phyloP scores from a whole-genome alignment of 306 rosid genomes.

The Myrica gale region DNA sequence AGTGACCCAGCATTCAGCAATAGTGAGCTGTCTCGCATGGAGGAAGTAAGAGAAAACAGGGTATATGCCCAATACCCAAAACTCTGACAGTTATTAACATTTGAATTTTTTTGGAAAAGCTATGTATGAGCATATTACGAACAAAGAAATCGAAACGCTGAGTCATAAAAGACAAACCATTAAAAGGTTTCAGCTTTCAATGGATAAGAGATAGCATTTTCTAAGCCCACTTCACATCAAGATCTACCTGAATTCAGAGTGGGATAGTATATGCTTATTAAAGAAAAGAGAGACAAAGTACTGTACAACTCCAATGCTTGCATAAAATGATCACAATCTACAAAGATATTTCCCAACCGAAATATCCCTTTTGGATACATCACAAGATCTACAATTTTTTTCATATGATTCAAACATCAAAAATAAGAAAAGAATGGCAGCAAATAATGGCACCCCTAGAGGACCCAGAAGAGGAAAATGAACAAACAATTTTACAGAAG shows the following conservation, averaged over 20 bases:
- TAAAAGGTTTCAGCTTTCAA: not conserved
- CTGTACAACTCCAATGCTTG: conserved; percentile 7
- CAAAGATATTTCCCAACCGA: conserved; percentile 14
- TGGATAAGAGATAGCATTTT: conserved; percentile 3
- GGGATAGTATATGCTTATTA: conserved; percentile 13
- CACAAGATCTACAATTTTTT: conserved; percentile 34
- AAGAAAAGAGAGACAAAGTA: not conserved
- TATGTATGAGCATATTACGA: not conserved
- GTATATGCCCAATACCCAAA: conserved; percentile 11
- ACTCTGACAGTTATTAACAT: not conserved
- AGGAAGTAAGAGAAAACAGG: not conserved
- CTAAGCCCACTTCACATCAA: conserved; percentile 23
- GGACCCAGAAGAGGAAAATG: conserved; percentile 31
- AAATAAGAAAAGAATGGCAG: not conserved
- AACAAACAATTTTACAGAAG: conserved; percentile 1
- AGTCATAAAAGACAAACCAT: not conserved
- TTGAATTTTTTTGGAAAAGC: not conserved
- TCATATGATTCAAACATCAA: not conserved
- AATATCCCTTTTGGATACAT: conserved; percentile 4
- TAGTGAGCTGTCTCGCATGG: not conserved
- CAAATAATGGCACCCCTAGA: not conserved
- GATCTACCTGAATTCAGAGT: conserved; percentile 39
- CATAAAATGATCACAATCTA: conserved; percentile 18
- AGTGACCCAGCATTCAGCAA: too few species aligned
- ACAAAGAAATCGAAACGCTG: not conserved